Percentiles rank a stretch among this genome's conserved stretches.
Evolutionary conservation across 2,329 filamentous ascomycete species (phyloP).

Genomic region (Elsinoe perseae): DNA sequence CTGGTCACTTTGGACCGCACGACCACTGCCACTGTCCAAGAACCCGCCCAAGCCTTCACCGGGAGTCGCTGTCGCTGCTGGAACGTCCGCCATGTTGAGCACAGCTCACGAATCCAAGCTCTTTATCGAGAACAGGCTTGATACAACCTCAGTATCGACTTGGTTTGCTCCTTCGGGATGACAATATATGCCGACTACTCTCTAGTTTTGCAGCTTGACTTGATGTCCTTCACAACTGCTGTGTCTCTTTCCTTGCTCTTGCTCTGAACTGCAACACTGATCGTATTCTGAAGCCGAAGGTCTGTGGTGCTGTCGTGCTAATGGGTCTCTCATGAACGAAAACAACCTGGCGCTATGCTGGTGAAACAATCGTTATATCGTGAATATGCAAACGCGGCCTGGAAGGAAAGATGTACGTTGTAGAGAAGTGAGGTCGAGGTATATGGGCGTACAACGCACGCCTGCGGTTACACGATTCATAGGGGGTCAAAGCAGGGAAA

Average conservation of each 20-base stretch:
- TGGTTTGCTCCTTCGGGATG: too few relatives aligned
- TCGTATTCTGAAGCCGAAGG: too few relatives aligned
- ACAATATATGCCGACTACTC: too few relatives aligned
- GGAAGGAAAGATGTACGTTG: neutral
- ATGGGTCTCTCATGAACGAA: neutral
- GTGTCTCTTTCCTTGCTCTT: neutral
- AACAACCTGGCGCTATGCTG: slow-evolving; percentile 7
- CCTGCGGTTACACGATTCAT: neutral
- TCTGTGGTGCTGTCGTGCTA: neutral
- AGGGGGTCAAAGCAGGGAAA: neutral
- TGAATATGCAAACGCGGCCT: neutral
- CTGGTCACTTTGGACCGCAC: neutral
- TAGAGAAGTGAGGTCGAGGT: neutral
- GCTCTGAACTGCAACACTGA: too few relatives aligned
- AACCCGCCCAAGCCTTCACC: neutral
- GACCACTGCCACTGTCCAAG: slow-evolving; percentile 1
- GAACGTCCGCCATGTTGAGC: neutral
- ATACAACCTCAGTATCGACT: neutral
- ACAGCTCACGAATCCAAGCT: neutral
- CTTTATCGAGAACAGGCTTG: neutral
- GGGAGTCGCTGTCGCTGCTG: neutral
- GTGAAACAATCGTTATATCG: slow-evolving; percentile 1
- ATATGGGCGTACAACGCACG: neutral
- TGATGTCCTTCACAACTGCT: neutral
- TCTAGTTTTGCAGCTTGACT: too few relatives aligned